Evolutionary conservation across 192 early-diverging fungal species (phyloP), one percentile per base, ranked within the genome.

Genomic region (Coemansia sp.): DNA sequence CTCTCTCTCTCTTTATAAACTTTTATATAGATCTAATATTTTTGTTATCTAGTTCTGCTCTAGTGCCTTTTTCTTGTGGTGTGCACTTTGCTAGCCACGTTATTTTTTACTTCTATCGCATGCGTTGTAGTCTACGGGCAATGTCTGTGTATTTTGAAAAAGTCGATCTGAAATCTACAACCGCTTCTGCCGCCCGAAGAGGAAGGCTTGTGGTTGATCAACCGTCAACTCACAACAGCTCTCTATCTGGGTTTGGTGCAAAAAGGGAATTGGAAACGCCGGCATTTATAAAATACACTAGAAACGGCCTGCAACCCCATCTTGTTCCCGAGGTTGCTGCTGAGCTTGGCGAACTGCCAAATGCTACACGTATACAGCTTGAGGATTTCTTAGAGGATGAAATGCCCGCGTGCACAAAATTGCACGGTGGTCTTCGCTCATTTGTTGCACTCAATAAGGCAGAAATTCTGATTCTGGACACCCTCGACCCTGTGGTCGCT

Each of bases 251-350:
- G 26, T 65, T 65, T 26, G 45, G 44, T 8, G 52, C 39, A 18
- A 56, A 16, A n/a, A 59, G 49, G 15, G 48, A 37, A 5, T 43
- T 83, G 12, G 71, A 77, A 43, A 83, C 81, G 41, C 81, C 81
- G 37, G 48, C 65, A 5, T 83, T 75, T 19, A 50, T 83, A 56
- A 75, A 79, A 64, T 83, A 83, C 65, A 83, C 81, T 16, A 58
- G 75, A 12, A 72, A 70, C 41, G 81, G 76, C 7, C 63, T 83
- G 45, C 81, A 83, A 44, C 81, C 81, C 48, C 81, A 83, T 23
- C 62, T 84, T 48, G 72, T 84, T 42, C 81, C 67, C 16, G 81
- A 84, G 38, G 70, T 84, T 16, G 77, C 73, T n/a, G 64, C 76
- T 5, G 65, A 71, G 64, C 37, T 83, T 6, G 67, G 21, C 9